A percentile compares a stretch with the other conserved stretches of the same genome.
Evolutionary conservation across 2,329 filamentous ascomycete species (phyloP).

Genomic region (Diaporthe vaccinii): DNA sequence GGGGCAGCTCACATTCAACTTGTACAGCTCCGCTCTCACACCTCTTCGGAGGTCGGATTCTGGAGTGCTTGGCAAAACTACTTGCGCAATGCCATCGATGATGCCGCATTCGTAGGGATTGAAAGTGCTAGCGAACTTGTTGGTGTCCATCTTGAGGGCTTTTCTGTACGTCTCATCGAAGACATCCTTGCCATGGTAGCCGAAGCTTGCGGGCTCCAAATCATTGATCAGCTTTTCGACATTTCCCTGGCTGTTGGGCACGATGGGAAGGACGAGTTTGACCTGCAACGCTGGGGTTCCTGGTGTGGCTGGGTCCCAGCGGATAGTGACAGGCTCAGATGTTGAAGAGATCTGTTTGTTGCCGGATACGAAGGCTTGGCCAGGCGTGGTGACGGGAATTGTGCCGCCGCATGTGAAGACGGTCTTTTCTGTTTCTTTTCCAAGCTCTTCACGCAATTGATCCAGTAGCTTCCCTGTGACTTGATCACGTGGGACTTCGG

Average conservation of each 20-base stretch:
- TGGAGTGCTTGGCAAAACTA: constrained; percentile 53
- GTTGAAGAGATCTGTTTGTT: background rate
- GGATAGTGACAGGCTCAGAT: constrained; percentile 39
- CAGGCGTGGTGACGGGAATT: constrained; percentile 35
- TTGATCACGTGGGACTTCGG: background rate
- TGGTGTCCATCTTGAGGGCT: constrained; percentile 63
- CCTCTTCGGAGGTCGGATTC: constrained; percentile 48
- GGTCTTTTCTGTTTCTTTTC: background rate
- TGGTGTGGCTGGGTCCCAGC: constrained; percentile 41
- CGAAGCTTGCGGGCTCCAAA: constrained; percentile 63
- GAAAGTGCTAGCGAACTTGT: constrained; percentile 63
- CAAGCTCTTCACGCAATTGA: background rate
- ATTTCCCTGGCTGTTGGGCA: constrained; percentile 8
- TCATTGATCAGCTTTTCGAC: constrained; percentile 47
- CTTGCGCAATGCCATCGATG: constrained; percentile 62
- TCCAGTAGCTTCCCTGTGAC: background rate
- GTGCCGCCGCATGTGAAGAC: constrained; percentile 40
- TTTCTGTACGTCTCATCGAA: constrained; percentile 66
- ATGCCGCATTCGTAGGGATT: constrained; percentile 65
- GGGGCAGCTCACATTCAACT: constrained; percentile 61
- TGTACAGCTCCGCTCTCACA: constrained; percentile 68
- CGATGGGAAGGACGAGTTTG: constrained; percentile 42
- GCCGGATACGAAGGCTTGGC: background rate
- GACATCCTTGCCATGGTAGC: constrained; percentile 58
- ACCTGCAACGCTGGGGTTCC: constrained; percentile 3